These are phyloP conservation scores for Chloris gayana DNA, from an alignment of 176 grass and related monocot species.

Conservation along the genomic window DNA sequence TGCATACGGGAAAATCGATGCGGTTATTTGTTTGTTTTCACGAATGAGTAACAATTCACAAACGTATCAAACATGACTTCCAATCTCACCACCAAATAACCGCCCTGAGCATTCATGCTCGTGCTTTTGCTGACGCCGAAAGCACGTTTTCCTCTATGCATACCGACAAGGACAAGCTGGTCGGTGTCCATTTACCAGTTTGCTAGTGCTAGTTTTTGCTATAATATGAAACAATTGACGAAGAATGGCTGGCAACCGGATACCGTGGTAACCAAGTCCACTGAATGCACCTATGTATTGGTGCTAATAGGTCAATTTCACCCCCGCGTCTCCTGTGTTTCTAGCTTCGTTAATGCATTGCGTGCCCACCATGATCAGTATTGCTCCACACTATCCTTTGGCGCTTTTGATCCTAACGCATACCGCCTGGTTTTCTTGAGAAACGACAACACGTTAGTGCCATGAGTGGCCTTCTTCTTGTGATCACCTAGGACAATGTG, in stretches of 20 bases:
- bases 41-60: neutral
- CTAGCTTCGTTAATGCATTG: neutral
- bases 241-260: neutral
- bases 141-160: neutral
- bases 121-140: neutral
- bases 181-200: neutral
- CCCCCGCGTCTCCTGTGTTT: neutral
- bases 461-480: slow-evolving; percentile 58
- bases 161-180: neutral
- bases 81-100: neutral
- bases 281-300: neutral
- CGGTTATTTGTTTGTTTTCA: neutral
- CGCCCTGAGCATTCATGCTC: neutral
- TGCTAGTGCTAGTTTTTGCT: neutral
- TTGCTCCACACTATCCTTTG: neutral
- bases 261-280: neutral
- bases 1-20: neutral
- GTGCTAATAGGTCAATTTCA: neutral
- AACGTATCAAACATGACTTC: neutral
- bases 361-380: neutral
- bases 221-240: neutral
- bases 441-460: slow-evolving; percentile 69
- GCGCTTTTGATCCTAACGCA: slow-evolving; percentile 19
- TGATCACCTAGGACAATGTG: slow-evolving; percentile 32
- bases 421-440: slow-evolving; percentile 52